Conservation (phyloP, 2,329 filamentous ascomycete genomes). For the Verticillium alfalfae region DNA sequence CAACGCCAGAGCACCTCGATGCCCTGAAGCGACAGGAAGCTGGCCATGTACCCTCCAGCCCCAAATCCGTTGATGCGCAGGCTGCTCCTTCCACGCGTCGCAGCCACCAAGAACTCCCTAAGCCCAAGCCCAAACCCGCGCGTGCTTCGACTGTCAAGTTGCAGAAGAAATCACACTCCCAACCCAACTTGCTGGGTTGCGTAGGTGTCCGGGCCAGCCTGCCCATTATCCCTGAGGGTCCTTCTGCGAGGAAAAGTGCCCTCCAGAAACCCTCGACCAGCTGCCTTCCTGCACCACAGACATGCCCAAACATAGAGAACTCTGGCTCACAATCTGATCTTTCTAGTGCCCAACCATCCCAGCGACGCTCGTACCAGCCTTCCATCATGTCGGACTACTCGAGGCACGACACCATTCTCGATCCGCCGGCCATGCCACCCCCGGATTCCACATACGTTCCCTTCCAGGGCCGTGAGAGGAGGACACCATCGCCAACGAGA, state of each 20-base stretch:
- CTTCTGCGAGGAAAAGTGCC: conserved; percentile 35
- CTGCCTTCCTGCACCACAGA: conserved; percentile 7
- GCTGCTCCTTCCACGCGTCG: neutral
- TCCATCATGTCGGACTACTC: conserved; percentile 39
- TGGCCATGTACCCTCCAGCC: conserved; percentile 40
- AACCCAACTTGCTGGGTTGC: conserved; percentile 19
- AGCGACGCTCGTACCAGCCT: conserved; percentile 44
- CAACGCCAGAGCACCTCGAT: conserved; percentile 27
- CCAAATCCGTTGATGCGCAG: conserved; percentile 23
- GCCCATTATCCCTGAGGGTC: conserved; percentile 46
- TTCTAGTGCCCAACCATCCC: conserved; percentile 36
- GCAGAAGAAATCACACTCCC: conserved; percentile 32
- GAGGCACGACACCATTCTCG: conserved; percentile 44
- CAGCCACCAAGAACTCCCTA: neutral
- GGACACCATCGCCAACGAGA: conserved; percentile 15
- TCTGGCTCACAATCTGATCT: conserved; percentile 33
- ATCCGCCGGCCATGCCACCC: conserved; percentile 55
- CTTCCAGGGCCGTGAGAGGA: conserved; percentile 40
- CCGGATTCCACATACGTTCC: conserved; percentile 59
- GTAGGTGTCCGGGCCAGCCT: conserved; percentile 32
- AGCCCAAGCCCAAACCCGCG: conserved; percentile 7
- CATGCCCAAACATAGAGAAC: conserved; percentile 13
- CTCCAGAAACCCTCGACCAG: conserved; percentile 26
- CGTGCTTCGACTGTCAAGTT: conserved; percentile 41
- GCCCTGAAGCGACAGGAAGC: conserved; percentile 30